phyloP scores from a whole-genome alignment of 305 asterid species.

The Solanum chacoense region DNA sequence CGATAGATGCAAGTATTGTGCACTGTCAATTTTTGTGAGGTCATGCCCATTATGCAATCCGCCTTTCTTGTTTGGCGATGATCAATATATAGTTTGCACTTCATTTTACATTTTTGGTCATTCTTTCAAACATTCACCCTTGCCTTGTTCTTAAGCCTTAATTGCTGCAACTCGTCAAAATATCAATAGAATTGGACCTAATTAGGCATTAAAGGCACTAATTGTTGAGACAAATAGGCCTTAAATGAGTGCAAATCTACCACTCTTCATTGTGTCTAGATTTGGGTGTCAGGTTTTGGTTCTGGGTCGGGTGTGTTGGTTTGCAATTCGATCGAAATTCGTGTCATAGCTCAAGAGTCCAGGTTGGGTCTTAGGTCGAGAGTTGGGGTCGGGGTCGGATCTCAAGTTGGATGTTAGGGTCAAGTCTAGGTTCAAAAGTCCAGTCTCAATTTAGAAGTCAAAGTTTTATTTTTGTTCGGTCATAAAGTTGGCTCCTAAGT shows the following conservation, averaged over 20 bases:
- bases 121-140: too few relatives aligned
- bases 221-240: too few relatives aligned
- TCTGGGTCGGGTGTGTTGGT: background rate
- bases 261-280: background rate
- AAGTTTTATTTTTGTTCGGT: background rate
- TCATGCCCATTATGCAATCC: background rate
- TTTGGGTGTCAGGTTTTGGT: background rate
- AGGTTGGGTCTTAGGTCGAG: background rate
- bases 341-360: too few relatives aligned
- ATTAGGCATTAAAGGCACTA: too few relatives aligned
- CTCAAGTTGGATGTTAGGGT: background rate
- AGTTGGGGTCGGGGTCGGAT: background rate
- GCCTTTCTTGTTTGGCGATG: too few relatives aligned
- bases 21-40: background rate
- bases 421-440: background rate
- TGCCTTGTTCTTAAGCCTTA: too few relatives aligned
- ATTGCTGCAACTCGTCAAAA: too few relatives aligned
- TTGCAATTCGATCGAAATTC: fast-evolving
- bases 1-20: too few relatives aligned
- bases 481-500: background rate
- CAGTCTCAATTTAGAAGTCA: background rate
- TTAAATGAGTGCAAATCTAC: background rate
- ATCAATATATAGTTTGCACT: too few relatives aligned
- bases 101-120: too few relatives aligned
- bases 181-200: too few relatives aligned